Base-by-base conservation (phyloP, 192 early-diverging fungal genomes). In the Mortierella hygrophila region DNA sequence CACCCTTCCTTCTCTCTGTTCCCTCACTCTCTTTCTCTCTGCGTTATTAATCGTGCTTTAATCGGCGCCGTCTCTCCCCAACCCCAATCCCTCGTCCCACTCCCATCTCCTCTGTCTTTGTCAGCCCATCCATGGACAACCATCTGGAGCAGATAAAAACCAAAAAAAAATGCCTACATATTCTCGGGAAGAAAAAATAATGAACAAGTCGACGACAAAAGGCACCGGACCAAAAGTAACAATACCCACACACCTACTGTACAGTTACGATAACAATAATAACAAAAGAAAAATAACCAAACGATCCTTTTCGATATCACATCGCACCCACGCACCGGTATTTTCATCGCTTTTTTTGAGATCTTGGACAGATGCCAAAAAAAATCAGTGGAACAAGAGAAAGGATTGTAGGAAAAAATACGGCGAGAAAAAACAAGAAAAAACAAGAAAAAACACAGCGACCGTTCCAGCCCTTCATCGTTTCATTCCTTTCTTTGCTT, bases 261-360 rank as follows among this genome's bases (percentile, higher is more conserved):
- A 29, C 23, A 26, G 23, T 1, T n/a, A 16, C 60, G 29, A 65
- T 23, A 29, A 65, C 29, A 32, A 65, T 11, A 35, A 65, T 26
- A 9, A 65, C 29, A 65, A 65, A 10, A 65, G n/a, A 15, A n/a
- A 32, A 65, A 26, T 29, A 29, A 32, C 60, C 29, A 65, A 65
- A 11, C 60, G 60, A 65, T 65, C 60, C 29, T 65, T 65, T 26
- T 65, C 60, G 60, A 65, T 65, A 65, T 65, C 26, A 65, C 35
- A 65, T 65, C 60, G 29, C 60, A 3, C 60, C 29, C 60, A 32
- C 29, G 29, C 29, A 65, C 9, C 60, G 29, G 32, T 65, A 35
- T 29, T 46, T 46, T 32, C 60, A 65, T 65, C 60, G 10, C 26
- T 29, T 13, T 32, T 32, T 65, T 65, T 32, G 60, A 29, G 60